Evolutionary conservation across 805 yeast genomes (phyloP), one percentile per base, ranked within the genome.

Genomic region (Teunomyces funiuensis): DNA sequence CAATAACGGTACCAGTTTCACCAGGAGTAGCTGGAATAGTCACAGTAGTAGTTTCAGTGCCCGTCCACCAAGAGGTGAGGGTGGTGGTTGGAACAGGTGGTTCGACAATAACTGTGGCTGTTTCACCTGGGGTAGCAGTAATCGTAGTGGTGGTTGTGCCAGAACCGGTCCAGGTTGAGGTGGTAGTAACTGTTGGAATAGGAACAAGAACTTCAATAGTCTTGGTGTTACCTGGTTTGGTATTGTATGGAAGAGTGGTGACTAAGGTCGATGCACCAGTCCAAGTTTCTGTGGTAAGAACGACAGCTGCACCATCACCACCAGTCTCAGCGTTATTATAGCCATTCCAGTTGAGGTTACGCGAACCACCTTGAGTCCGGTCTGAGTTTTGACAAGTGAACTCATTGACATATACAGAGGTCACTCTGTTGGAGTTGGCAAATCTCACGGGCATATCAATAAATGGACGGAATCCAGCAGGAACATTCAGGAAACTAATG

Each of bases 391-490:
- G 34, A 46, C 60, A 55, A 4, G 29, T 29, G 25, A 39, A 51
- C 10, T 25, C 39, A 42, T 54, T 47, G 7, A 43, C 45, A 36
- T 45, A 47, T 10, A 16, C 14, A 1, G 36, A 36, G 5, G 9
- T 4, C 5, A 30, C 30, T 19, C 18, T 9, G n/a, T 20, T 17
- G 10, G 42, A 11, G 11, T 8, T 19, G 10, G 7, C 5, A 11
- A 11, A n/a, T n/a, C 28, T 2, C 23, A 26, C 29, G 15, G 22
- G n/a, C 26, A 23, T 39, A 16, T 37, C 20, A 18, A 36, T 13
- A 27, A 49, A 58, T 6, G 60, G 58, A 13, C 61, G 44, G 42
- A 47, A 57, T 2, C 66, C 67, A 2, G 63, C 61, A 6, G 66
- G 65, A 19, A 62, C 29, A 38, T 53, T 55, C 4, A 25, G 18